Evolutionary conservation across 352 stramenopile species (phyloP).

Genomic region (Phytophthora melonis): DNA sequence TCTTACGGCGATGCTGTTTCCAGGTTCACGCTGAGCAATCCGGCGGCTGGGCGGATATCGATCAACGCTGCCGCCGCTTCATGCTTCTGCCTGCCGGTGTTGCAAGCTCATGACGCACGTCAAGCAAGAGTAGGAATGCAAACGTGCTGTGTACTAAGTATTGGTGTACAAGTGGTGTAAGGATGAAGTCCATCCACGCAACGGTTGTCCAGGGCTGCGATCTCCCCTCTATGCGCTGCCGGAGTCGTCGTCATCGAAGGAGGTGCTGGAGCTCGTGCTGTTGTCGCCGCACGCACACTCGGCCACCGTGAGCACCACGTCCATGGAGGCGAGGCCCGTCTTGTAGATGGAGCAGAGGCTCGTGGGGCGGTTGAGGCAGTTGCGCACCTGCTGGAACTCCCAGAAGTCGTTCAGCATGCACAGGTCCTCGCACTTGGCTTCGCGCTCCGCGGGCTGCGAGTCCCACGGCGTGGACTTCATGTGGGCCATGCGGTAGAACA

Average conservation of each 20-base stretch:
- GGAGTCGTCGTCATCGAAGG: neutral
- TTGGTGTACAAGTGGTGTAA: constrained; percentile 35
- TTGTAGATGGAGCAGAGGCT: constrained; percentile 73
- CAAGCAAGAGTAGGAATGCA: neutral
- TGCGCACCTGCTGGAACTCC: constrained; percentile 62
- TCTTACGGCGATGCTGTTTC: constrained; percentile 1
- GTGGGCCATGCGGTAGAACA: constrained; percentile 49
- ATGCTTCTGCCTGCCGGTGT: neutral
- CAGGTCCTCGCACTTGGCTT: constrained; percentile 69
- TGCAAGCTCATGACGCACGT: constrained; percentile 8
- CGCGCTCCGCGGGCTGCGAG: constrained; percentile 47
- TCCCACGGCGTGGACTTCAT: constrained; percentile 83
- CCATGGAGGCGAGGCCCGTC: constrained; percentile 48
- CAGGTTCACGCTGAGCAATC: constrained; percentile 3
- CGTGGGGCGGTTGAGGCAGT: constrained; percentile 64
- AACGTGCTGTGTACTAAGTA: constrained; percentile 12
- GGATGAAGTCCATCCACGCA: constrained; percentile 16
- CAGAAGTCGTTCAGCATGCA: constrained; percentile 70
- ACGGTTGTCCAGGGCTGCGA: neutral
- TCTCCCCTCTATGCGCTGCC: constrained; percentile 1
- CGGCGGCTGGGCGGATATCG: neutral
- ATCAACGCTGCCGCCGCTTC: neutral
- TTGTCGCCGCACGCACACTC: constrained; percentile 66
- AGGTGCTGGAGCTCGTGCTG: constrained; percentile 31
- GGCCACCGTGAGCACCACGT: constrained; percentile 62